Evolutionary conservation across 345 rosid species (phyloP).

Genomic region (Hibiscus trionum): DNA sequence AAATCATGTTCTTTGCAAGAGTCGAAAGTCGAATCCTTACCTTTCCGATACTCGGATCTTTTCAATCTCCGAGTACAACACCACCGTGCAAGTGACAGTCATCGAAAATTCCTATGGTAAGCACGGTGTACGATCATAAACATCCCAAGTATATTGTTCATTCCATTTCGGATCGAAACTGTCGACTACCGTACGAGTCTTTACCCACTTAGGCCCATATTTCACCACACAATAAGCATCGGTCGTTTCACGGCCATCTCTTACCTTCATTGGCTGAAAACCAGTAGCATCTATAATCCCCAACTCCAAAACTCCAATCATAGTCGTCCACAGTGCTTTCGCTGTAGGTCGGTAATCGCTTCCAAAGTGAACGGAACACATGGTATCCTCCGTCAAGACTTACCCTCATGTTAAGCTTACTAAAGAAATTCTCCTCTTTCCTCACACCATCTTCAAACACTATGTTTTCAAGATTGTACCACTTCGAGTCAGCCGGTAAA

Average conservation of each 20-base stretch:
- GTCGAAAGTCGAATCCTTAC: neutral
- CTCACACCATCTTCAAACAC: neutral
- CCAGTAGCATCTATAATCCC: neutral
- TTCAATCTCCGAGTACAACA: neutral
- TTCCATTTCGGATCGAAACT: neutral
- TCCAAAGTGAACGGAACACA: neutral
- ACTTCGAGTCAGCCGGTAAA: neutral
- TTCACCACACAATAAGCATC: neutral
- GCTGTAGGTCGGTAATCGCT: neutral
- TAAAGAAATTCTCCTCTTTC: neutral
- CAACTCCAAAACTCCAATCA: neutral
- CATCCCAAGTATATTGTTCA: neutral
- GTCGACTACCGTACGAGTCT: neutral
- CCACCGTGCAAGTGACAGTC: neutral
- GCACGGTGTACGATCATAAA: conserved; percentile 10
- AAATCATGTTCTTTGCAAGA: neutral
- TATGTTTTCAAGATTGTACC: neutral
- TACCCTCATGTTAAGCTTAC: neutral
- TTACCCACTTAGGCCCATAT: neutral
- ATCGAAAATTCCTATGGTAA: neutral
- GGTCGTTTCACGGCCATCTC: neutral
- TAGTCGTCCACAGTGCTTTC: neutral
- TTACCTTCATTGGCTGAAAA: neutral
- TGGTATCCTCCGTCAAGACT: neutral
- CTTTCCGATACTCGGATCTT: neutral